phyloP scores from a whole-genome alignment of 768 basidiomycete genomes.

The Xanthoconium stramineum region DNA sequence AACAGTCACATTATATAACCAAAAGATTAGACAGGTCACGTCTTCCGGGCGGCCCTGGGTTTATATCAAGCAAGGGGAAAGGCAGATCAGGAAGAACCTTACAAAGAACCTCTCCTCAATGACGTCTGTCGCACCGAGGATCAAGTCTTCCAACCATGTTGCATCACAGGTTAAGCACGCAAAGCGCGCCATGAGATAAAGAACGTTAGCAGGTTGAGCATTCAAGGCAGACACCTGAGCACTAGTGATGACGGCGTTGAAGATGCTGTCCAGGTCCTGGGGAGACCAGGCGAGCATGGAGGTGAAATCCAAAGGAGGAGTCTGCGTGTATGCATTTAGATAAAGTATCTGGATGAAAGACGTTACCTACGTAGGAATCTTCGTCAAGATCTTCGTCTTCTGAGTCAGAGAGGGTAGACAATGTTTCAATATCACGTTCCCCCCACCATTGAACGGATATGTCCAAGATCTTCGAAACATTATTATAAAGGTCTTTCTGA shows the following conservation, averaged over 20 bases:
- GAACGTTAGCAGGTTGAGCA: conserved; percentile 82
- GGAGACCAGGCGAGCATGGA: conserved; percentile 95
- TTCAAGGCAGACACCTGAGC: conserved; percentile 70
- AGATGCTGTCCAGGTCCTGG: conserved; percentile 67
- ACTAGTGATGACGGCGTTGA: conserved; percentile 77
- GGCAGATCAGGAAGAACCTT: conserved; percentile 34
- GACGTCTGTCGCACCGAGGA: conserved; percentile 85
- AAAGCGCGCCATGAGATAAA: conserved; percentile 90
- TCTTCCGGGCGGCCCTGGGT: conserved; percentile 78
- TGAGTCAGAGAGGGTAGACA: conserved; percentile 43
- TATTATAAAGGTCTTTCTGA: conserved; percentile 54
- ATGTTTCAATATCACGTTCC: conserved; percentile 41
- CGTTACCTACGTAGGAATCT: conserved; percentile 43
- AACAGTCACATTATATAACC: conserved; percentile 88
- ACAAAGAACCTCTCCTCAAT: conserved; percentile 94
- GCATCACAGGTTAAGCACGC: conserved; percentile 90
- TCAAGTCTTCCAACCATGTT: conserved; percentile 88
- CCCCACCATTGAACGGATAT: conserved; percentile 68
- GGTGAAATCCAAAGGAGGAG: conserved; percentile 70
- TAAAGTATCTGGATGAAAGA: neutral
- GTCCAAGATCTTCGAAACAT: conserved; percentile 54
- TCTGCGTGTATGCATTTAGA: conserved; percentile 39
- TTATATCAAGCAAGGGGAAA: conserved; percentile 10
- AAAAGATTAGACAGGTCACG: conserved; percentile 83
- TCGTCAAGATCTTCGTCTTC: conserved; percentile 52